These are phyloP conservation scores for Paramarasmius palmivorus DNA, from an alignment of 1,284 basidiomycete genomes.

Conservation along the genomic window DNA sequence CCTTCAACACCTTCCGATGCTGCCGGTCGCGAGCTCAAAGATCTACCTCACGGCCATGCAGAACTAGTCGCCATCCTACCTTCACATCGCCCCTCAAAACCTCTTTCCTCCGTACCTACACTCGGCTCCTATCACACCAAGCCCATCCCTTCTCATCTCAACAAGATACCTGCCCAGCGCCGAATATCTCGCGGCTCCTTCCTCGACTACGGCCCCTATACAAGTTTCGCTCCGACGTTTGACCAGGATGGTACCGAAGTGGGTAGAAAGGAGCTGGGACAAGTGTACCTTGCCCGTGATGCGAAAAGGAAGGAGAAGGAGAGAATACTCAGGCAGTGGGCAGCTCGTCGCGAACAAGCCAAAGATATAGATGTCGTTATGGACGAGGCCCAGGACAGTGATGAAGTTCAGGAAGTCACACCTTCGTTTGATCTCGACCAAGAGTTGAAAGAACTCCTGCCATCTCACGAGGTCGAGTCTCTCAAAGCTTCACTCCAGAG, in stretches of 20 bases:
- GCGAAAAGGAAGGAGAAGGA: slow-evolving; percentile 32
- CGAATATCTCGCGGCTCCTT: slow-evolving; percentile 62
- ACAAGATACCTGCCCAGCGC: slow-evolving; percentile 46
- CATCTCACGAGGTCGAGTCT: slow-evolving; percentile 49
- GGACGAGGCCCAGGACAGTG: slow-evolving; percentile 9
- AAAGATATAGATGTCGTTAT: slow-evolving; percentile 7
- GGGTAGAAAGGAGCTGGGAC: slow-evolving; percentile 58
- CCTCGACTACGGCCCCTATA: slow-evolving; percentile 72
- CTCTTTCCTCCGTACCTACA: slow-evolving; percentile 27
- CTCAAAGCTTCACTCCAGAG: slow-evolving; percentile 59
- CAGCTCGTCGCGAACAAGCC: slow-evolving; percentile 16
- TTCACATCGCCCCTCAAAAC: slow-evolving; percentile 43
- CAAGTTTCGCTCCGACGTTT: slow-evolving; percentile 76
- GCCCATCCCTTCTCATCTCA: slow-evolving; percentile 35
- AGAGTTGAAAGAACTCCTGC: slow-evolving; percentile 53
- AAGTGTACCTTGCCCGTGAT: slow-evolving; percentile 50
- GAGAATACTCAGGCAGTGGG: slow-evolving; percentile 25
- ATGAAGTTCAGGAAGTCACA: slow-evolving; percentile 12
- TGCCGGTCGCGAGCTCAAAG: slow-evolving; percentile 44
- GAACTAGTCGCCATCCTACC: slow-evolving; percentile 75
- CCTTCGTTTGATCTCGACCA: slow-evolving; percentile 28
- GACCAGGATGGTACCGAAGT: slow-evolving; percentile 71
- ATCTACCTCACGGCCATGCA: slow-evolving; percentile 62
- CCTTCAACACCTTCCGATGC: slow-evolving; percentile 37
- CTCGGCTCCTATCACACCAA: slow-evolving; percentile 43